Evolutionary conservation across 2,329 filamentous ascomycete genomes (phyloP).

Genomic region (Pseudogymnoascus sp.): DNA sequence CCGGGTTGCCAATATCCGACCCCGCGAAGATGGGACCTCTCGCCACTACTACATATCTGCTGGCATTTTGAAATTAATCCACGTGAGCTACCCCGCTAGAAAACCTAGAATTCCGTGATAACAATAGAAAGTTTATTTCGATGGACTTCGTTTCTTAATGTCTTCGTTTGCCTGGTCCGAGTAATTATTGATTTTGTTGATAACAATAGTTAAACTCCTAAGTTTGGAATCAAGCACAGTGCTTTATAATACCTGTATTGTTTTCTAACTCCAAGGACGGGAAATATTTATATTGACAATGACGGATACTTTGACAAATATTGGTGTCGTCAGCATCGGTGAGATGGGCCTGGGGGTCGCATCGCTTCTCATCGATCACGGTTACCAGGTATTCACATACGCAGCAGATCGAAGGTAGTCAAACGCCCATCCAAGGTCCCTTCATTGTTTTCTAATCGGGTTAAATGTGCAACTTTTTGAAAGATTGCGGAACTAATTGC

Average conservation of each 20-base stretch:
- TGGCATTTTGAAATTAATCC: not conserved
- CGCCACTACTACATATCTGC: not conserved
- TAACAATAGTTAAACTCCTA: too few relatives aligned
- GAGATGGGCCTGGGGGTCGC: constrained; percentile 58
- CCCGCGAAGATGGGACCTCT: not conserved
- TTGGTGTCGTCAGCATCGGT: constrained; percentile 54
- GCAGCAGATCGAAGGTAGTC: constrained; percentile 43
- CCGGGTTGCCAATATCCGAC: not conserved
- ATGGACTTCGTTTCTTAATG: not conserved
- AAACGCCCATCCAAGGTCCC: not conserved
- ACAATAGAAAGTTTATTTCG: not conserved
- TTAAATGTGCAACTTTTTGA: not conserved
- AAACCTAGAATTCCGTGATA: not conserved
- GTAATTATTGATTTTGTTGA: too few relatives aligned
- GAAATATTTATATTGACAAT: not conserved
- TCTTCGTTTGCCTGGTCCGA: not conserved
- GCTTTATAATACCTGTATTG: not conserved
- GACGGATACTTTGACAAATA: constrained; percentile 14
- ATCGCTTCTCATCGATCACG: constrained; percentile 44
- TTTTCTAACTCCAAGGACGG: not conserved
- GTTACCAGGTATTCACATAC: constrained; percentile 50
- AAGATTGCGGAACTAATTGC: not conserved
- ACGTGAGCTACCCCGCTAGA: not conserved
- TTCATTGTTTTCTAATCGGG: not conserved
- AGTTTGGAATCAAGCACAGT: too few relatives aligned